Percentiles rank a stretch among this genome's conserved stretches.
Evolutionary conservation across 306 rosid species (phyloP).

Genomic region (Lathyrus sativus): DNA sequence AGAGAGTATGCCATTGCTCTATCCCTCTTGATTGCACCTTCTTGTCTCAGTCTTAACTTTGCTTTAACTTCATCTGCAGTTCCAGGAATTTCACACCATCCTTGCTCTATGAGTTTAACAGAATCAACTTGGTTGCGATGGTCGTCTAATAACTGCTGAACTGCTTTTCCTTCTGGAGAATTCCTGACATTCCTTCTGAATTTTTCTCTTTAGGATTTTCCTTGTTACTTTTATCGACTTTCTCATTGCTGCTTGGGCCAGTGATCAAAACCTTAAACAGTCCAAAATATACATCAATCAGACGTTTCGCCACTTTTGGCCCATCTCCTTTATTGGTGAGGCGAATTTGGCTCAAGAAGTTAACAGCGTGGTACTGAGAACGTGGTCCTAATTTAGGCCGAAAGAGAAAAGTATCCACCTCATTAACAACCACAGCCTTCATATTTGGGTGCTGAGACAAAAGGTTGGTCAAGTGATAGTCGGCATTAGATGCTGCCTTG

Average conservation of each 20-base stretch:
- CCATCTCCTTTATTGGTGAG: conserved; percentile 85
- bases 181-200: conserved; percentile 50
- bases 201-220: conserved; percentile 44
- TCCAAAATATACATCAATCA: conserved; percentile 85
- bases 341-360: no score
- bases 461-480: no score
- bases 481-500: no score
- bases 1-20: conserved; percentile 77
- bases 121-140: conserved; percentile 46
- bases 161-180: conserved; percentile 53
- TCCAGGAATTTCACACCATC: conserved; percentile 86
- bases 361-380: no score
- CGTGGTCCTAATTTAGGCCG: no score
- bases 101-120: conserved; percentile 60
- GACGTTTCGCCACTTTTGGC: conserved; percentile 90
- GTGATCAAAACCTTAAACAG: conserved; percentile 89
- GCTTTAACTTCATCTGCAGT: conserved; percentile 65
- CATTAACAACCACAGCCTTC: no score
- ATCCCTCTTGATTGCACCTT: conserved; percentile 79
- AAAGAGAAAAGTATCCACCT: no score
- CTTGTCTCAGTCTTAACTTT: conserved; percentile 75
- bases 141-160: conserved; percentile 47
- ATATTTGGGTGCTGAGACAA: no score
- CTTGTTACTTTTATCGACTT: conserved; percentile 51
- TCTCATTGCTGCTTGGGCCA: conserved; percentile 50